Evolutionary conservation across 495 filamentous ascomycete genomes (phyloP).

Genomic region (Neurospora terricola): DNA sequence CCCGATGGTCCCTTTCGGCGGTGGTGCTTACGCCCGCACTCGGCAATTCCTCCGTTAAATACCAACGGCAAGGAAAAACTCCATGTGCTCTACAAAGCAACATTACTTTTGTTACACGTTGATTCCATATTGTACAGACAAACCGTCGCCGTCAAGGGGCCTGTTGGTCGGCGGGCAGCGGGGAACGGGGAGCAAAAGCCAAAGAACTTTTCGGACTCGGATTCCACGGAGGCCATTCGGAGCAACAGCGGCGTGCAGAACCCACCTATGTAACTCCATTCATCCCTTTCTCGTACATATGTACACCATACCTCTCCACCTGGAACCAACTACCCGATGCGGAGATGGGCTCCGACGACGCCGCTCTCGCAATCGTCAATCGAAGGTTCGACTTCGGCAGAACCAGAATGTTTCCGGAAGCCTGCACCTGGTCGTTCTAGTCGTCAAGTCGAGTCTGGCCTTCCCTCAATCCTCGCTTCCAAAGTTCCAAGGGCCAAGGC

Average conservation of each 20-base stretch:
- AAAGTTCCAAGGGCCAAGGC: no score
- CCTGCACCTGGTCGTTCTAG: background rate
- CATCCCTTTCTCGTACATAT: background rate
- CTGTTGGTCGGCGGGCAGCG: background rate
- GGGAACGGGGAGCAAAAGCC: background rate
- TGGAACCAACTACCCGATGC: background rate
- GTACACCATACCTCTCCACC: background rate
- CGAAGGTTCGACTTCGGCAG: background rate
- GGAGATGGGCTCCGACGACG: background rate
- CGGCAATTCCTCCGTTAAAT: no score
- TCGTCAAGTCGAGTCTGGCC: background rate
- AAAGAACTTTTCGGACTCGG: background rate
- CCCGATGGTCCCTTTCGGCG: background rate
- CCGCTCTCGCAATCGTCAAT: background rate
- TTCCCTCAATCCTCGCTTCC: background rate
- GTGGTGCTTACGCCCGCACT: no score
- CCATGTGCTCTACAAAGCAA: no score
- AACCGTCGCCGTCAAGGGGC: background rate
- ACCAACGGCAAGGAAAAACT: no score
- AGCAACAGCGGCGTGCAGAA: background rate
- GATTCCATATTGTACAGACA: no score
- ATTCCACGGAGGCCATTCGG: background rate
- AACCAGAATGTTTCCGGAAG: background rate
- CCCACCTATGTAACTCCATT: background rate
- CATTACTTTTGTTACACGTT: no score